Conservation (phyloP, 768 basidiomycete genomes). For the Pisolithus orientalis region DNA sequence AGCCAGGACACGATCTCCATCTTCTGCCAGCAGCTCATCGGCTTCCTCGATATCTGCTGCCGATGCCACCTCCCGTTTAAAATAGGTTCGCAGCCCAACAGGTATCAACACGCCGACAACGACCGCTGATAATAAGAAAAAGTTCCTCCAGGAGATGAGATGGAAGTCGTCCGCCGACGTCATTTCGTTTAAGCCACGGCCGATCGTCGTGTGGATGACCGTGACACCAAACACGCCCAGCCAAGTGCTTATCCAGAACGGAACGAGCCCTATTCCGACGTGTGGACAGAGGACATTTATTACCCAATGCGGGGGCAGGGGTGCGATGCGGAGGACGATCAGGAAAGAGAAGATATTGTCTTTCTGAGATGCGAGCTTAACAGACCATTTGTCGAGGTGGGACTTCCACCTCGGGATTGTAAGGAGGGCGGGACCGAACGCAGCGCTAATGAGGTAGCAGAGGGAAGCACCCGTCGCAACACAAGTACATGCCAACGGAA, state of each 20-base stretch:
- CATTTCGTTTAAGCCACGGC: constrained; percentile 91
- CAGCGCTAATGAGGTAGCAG: constrained; percentile 89
- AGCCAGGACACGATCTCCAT: constrained; percentile 37
- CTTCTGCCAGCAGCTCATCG: too few species aligned
- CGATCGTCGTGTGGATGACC: constrained; percentile 94
- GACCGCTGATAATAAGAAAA: constrained; percentile 77
- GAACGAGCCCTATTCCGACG: constrained; percentile 75
- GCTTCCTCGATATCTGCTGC: constrained; percentile 29
- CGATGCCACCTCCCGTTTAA: constrained; percentile 53
- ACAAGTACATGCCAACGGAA: constrained; percentile 88
- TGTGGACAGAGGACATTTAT: constrained; percentile 91
- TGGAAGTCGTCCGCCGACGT: constrained; percentile 91
- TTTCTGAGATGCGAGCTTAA: constrained; percentile 70
- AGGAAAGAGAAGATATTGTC: constrained; percentile 88
- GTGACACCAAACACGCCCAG: constrained; percentile 86
- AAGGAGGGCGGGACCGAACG: constrained; percentile 88
- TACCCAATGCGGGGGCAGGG: constrained; percentile 95
- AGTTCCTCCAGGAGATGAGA: constrained; percentile 87
- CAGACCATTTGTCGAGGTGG: constrained; percentile 74
- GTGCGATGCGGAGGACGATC: constrained; percentile 91
- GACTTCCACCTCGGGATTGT: constrained; percentile 82
- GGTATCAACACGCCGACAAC: constrained; percentile 92
- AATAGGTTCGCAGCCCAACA: constrained; percentile 81
- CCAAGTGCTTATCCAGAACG: constrained; percentile 89
- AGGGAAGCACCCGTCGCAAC: constrained; percentile 87